These are phyloP conservation scores for Corymbia citriodora DNA, from an alignment of 441 rosid species.

Conservation along the genomic window DNA sequence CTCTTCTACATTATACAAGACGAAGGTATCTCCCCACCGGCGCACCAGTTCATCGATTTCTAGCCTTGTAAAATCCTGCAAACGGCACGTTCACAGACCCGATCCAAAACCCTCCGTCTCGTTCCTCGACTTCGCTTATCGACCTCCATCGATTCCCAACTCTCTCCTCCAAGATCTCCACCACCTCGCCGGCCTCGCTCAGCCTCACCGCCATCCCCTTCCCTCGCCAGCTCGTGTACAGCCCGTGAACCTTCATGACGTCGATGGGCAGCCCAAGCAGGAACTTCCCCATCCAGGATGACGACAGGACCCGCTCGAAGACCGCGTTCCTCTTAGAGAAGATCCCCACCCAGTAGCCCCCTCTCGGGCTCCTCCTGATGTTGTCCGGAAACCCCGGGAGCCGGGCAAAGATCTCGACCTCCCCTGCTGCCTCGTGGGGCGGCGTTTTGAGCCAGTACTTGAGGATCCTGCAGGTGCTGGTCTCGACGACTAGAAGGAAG, in stretches of 20 bases:
- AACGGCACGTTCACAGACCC: constrained; percentile 59
- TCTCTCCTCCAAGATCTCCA: constrained; percentile 34
- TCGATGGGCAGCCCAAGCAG: constrained; percentile 32
- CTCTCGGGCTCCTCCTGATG: constrained; percentile 32
- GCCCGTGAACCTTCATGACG: constrained; percentile 24
- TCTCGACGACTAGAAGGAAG: constrained; percentile 37
- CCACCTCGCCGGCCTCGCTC: constrained; percentile 40
- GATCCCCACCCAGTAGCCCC: constrained; percentile 42
- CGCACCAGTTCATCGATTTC: background rate
- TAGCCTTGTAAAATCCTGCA: constrained; percentile 26
- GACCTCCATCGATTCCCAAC: constrained; percentile 26
- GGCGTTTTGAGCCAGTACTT: constrained; percentile 35
- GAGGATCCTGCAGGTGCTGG: constrained; percentile 32
- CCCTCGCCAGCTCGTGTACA: constrained; percentile 30
- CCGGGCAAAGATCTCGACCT: constrained; percentile 18
- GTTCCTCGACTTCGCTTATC: constrained; percentile 61
- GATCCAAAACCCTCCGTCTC: constrained; percentile 53
- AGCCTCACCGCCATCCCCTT: constrained; percentile 54
- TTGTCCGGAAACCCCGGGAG: constrained; percentile 47
- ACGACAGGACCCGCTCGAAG: constrained; percentile 21
- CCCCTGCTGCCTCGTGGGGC: constrained; percentile 19
- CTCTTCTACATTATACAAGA: background rate
- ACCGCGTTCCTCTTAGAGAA: constrained; percentile 34
- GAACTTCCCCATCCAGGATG: constrained; percentile 37
- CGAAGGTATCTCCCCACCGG: background rate